Percentiles rank a stretch among this genome's conserved stretches.
phyloP scores from a whole-genome alignment of 176 grass and related monocot genomes.

The Cenchrus purpureus region DNA sequence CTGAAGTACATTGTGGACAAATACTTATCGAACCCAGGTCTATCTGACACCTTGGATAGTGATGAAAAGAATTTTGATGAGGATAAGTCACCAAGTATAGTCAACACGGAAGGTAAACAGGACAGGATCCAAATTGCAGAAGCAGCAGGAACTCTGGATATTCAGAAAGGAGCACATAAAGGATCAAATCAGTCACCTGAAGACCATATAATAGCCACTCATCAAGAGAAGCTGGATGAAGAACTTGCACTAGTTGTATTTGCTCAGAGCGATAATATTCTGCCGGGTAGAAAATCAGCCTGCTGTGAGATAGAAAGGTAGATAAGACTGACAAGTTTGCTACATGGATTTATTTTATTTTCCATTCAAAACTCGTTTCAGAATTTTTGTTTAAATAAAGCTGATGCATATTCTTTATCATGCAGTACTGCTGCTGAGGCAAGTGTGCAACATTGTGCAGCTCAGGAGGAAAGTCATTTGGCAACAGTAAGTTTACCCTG shows the following conservation, averaged over 20 bases:
- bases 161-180: constrained; percentile 2
- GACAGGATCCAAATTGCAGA: not conserved
- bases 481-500: constrained; percentile 60
- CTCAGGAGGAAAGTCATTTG: constrained; percentile 50
- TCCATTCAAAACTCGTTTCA: not conserved
- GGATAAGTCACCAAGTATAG: not conserved
- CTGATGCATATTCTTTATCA: not conserved
- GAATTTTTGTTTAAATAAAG: not conserved
- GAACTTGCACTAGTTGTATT: not conserved
- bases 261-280: not conserved
- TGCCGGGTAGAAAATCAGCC: constrained; percentile 33
- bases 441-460: constrained; percentile 22
- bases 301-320: constrained; percentile 55
- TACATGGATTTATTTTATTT: not conserved
- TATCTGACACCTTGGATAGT: not conserved
- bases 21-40: constrained; percentile 49
- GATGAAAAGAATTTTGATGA: constrained; percentile 34
- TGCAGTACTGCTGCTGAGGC: constrained; percentile 48
- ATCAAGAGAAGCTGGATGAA: constrained; percentile 26
- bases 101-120: not conserved
- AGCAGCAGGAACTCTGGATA: not conserved
- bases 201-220: not conserved
- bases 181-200: not conserved
- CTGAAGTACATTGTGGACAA: constrained; percentile 55
- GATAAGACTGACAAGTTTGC: not conserved